Percentiles rank a stretch among this genome's conserved stretches.
phyloP scores from a whole-genome alignment of 345 rosid species.

The Boechera retrofracta region DNA sequence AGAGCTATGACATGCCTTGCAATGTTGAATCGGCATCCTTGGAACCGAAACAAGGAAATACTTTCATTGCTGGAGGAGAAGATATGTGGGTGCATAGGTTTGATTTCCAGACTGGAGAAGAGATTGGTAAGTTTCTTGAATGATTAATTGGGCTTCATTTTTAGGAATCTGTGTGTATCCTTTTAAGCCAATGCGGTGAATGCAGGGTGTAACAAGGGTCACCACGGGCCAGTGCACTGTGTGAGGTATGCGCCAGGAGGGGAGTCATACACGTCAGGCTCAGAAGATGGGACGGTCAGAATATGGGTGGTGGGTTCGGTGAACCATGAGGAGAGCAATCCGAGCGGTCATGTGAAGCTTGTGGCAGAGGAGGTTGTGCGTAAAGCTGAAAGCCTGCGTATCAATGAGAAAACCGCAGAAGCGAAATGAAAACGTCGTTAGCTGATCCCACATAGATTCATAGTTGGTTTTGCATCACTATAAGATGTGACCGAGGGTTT shows the following conservation, averaged over 20 bases:
- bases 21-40: constrained; percentile 72
- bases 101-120: constrained; percentile 74
- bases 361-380: constrained; percentile 54
- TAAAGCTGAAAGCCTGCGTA: constrained; percentile 52
- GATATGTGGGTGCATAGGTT: constrained; percentile 70
- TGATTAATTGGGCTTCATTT: neutral
- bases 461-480: neutral
- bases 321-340: constrained; percentile 48
- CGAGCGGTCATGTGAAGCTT: constrained; percentile 52
- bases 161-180: constrained; percentile 21
- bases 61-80: constrained; percentile 73
- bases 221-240: constrained; percentile 97
- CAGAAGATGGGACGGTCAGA: constrained; percentile 90
- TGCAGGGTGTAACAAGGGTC: constrained; percentile 98
- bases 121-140: constrained; percentile 57
- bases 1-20: constrained; percentile 93
- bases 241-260: constrained; percentile 94
- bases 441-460: constrained; percentile 13
- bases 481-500: neutral
- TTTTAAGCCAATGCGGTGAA: constrained; percentile 30
- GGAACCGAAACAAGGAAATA: constrained; percentile 65
- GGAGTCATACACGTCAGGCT: constrained; percentile 95
- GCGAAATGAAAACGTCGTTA: constrained; percentile 28
- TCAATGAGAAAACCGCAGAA: constrained; percentile 47
- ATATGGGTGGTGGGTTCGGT: constrained; percentile 60